Conservation (phyloP, 148 eudicot genomes). For the Camellia japonica region DNA sequence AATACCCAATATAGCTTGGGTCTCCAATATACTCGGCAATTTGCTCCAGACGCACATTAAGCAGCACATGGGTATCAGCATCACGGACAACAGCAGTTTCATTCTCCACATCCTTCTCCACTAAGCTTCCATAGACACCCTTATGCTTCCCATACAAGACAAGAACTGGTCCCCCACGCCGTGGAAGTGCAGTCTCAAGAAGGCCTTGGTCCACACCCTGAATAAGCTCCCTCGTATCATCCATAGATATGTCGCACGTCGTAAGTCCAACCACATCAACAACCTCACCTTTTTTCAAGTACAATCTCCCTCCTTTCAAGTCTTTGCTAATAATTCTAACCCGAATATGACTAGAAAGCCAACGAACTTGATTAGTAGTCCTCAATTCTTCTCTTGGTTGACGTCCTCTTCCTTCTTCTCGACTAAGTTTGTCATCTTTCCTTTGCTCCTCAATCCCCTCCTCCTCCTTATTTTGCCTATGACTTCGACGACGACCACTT, state of each 20-base stretch:
- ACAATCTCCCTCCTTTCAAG: slow-evolving; percentile 70
- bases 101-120: slow-evolving; percentile 62
- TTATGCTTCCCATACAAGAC: slow-evolving; percentile 74
- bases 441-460: slow-evolving; percentile 17
- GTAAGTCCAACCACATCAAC: slow-evolving; percentile 85
- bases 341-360: slow-evolving; percentile 83
- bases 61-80: slow-evolving; percentile 67
- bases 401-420: slow-evolving; percentile 32
- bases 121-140: slow-evolving; percentile 77
- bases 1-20: slow-evolving; percentile 75
- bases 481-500: background rate
- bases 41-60: slow-evolving; percentile 75
- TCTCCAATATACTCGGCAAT: slow-evolving; percentile 88
- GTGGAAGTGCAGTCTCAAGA: slow-evolving; percentile 81
- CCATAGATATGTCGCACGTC: slow-evolving; percentile 75
- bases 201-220: slow-evolving; percentile 79
- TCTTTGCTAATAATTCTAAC: slow-evolving; percentile 71
- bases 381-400: slow-evolving; percentile 18
- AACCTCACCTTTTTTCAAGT: slow-evolving; percentile 75
- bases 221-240: slow-evolving; percentile 71
- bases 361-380: slow-evolving; percentile 29
- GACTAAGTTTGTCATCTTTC: slow-evolving; percentile 33
- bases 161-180: slow-evolving; percentile 75
- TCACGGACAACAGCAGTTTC: slow-evolving; percentile 73
- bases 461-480: slow-evolving; percentile 30